phyloP scores from a whole-genome alignment of 148 eudicot genomes.

The Amaranthus palmeri region DNA sequence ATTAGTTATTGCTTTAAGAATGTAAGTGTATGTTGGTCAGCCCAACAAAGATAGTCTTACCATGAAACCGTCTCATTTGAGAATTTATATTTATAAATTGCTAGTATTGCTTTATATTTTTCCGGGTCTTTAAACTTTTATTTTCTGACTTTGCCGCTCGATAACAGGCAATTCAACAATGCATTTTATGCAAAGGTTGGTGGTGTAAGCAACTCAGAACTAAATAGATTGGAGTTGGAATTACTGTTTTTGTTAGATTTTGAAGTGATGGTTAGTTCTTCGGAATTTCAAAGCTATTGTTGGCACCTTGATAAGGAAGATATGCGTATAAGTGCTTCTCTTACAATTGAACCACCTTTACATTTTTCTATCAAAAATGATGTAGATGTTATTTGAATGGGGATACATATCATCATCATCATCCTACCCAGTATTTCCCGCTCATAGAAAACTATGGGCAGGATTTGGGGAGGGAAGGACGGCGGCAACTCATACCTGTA shows the following conservation, averaged over 20 bases:
- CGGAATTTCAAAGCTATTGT: conserved; percentile 83
- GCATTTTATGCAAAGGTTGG: conserved; percentile 90
- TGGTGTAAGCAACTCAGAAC: conserved; percentile 74
- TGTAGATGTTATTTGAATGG: background rate
- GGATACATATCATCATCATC: too few relatives aligned
- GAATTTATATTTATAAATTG: too few relatives aligned
- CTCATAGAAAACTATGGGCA: too few relatives aligned
- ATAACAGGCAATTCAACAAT: conserved; percentile 76
- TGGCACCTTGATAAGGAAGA: conserved; percentile 70
- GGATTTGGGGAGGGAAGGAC: too few relatives aligned
- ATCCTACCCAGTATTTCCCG: too few relatives aligned
- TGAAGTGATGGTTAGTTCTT: conserved; percentile 52
- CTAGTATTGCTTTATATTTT: too few relatives aligned
- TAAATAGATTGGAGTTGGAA: conserved; percentile 81
- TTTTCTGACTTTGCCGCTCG: background rate
- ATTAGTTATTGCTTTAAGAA: too few relatives aligned
- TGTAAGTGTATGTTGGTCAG: too few relatives aligned
- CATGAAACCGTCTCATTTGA: too few relatives aligned
- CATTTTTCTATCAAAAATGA: conserved; percentile 4
- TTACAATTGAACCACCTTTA: background rate
- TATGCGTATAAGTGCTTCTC: conserved; percentile 18
- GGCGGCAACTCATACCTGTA: too few relatives aligned
- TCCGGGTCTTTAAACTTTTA: background rate
- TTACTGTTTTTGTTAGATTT: conserved; percentile 77
- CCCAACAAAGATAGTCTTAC: too few relatives aligned